Evolutionary conservation across 2,329 filamentous ascomycete species (phyloP).

Genomic region (Pestalotiopsis sp.): DNA sequence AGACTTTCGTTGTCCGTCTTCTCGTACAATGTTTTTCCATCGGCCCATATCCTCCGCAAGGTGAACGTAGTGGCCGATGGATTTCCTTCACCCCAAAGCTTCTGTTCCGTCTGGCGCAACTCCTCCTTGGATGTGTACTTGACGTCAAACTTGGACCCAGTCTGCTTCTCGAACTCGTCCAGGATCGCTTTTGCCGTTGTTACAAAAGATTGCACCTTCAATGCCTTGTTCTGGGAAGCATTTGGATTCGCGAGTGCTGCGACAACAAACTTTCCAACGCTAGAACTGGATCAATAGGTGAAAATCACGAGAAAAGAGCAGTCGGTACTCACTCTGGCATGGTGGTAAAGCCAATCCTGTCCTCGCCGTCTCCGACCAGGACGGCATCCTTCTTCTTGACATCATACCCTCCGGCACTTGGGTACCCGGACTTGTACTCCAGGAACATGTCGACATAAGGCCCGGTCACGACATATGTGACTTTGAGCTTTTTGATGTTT

Average conservation of each 20-base stretch:
- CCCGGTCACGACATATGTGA: slow-evolving; percentile 65
- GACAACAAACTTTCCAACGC: slow-evolving; percentile 68
- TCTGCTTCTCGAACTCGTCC: slow-evolving; percentile 70
- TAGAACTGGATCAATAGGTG: slow-evolving; percentile 27
- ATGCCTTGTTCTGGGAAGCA: slow-evolving; percentile 53
- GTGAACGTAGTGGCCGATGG: slow-evolving; percentile 60
- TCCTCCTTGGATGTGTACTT: slow-evolving; percentile 54
- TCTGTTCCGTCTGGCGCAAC: slow-evolving; percentile 58
- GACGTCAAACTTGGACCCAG: slow-evolving; percentile 58
- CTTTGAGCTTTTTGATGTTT: slow-evolving; percentile 47
- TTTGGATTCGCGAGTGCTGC: slow-evolving; percentile 61
- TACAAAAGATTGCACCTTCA: slow-evolving; percentile 74
- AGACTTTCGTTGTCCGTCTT: slow-evolving; percentile 67
- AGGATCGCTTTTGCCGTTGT: slow-evolving; percentile 64
- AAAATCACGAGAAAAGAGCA: no score
- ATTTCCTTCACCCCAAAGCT: slow-evolving; percentile 57
- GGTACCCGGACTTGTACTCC: slow-evolving; percentile 36
- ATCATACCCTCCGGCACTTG: slow-evolving; percentile 60
- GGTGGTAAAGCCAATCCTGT: slow-evolving; percentile 67
- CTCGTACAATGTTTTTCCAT: slow-evolving; percentile 72
- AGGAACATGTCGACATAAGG: slow-evolving; percentile 62
- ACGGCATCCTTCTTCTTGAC: slow-evolving; percentile 57
- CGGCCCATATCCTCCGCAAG: slow-evolving; percentile 71
- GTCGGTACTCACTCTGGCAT: slow-evolving; percentile 65
- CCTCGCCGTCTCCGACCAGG: slow-evolving; percentile 64